phyloP scores from a whole-genome alignment of 768 basidiomycete genomes.

The Nidularia sp. region DNA sequence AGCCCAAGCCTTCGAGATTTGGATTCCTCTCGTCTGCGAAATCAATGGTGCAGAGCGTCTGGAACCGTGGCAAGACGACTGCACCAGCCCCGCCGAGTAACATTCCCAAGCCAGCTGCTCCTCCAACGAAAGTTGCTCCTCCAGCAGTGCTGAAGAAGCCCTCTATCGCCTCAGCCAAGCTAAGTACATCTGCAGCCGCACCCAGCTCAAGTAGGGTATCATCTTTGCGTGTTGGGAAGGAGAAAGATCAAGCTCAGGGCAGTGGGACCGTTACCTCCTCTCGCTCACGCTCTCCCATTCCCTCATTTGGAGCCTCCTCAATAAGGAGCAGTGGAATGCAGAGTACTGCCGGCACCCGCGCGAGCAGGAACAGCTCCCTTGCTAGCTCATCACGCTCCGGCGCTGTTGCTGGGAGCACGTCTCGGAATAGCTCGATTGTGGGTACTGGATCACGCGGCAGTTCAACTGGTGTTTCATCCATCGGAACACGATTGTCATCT shows the following conservation, averaged over 20 bases:
- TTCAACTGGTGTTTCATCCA: constrained; percentile 31
- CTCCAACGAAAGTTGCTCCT: constrained; percentile 8
- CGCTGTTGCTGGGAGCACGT: constrained; percentile 7
- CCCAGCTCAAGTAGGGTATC: constrained; percentile 7
- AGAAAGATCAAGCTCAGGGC: constrained; percentile 2
- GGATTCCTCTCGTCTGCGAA: constrained; percentile 74
- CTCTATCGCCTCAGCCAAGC: constrained; percentile 8
- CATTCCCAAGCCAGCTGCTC: constrained; percentile 17
- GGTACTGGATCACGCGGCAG: constrained; percentile 12
- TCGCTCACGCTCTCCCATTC: constrained; percentile 22
- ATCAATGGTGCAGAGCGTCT: constrained; percentile 67
- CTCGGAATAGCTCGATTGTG: too few relatives aligned
- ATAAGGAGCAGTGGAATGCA: constrained; percentile 9
- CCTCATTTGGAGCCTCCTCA: constrained; percentile 13
- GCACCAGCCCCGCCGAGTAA: constrained; percentile 16
- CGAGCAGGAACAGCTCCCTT: constrained; percentile 8
- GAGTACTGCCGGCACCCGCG: constrained; percentile 1
- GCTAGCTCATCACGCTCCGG: constrained; percentile 11
- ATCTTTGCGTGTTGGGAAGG: constrained; percentile 12
- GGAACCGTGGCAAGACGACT: constrained; percentile 53
- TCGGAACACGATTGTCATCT: constrained; percentile 32
- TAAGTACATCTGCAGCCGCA: constrained; percentile 8
- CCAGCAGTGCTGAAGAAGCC: constrained; percentile 6
- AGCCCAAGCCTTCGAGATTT: constrained; percentile 51
- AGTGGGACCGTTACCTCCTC: constrained; percentile 10